Evolutionary conservation across 1,139 yeast genomes (phyloP).

Genomic region (Lodderomyces beijingensis): DNA sequence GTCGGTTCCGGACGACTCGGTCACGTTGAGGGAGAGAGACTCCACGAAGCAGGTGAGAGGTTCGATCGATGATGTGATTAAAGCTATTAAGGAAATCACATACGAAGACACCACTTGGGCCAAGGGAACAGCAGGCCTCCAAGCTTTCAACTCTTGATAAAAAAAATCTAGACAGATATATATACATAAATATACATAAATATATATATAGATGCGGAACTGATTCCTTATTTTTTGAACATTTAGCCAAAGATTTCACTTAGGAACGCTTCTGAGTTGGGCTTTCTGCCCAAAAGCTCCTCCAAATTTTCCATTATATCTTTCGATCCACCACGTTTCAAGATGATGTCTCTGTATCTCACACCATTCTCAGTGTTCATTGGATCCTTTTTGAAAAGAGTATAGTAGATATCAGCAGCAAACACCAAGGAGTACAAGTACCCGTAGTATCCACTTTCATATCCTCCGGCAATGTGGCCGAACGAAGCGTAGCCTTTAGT

Average conservation of each 20-base stretch:
- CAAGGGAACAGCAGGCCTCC: constrained; percentile 70
- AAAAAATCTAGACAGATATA: too few species aligned
- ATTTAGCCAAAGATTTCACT: constrained; percentile 41
- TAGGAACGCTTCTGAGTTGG: constrained; percentile 67
- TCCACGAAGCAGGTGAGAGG: constrained; percentile 98
- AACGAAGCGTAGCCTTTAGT: constrained; percentile 72
- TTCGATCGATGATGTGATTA: constrained; percentile 67
- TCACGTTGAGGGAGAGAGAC: constrained; percentile 97
- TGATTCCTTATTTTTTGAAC: not conserved
- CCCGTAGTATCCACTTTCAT: constrained; percentile 84
- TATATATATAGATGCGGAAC: constrained; percentile 5
- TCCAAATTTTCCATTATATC: constrained; percentile 63
- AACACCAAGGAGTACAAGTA: constrained; percentile 82
- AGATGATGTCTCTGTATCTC: constrained; percentile 63
- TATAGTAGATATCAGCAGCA: constrained; percentile 77
- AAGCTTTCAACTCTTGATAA: constrained; percentile 57
- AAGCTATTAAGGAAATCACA: constrained; percentile 74
- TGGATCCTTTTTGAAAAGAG: constrained; percentile 67
- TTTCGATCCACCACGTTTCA: constrained; percentile 68
- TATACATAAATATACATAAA: constrained; percentile 12
- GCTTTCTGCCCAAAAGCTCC: constrained; percentile 72
- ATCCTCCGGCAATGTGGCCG: constrained; percentile 82
- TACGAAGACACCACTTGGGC: constrained; percentile 76
- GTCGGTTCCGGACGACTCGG: constrained; percentile 80
- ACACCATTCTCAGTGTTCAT: constrained; percentile 59